Evolutionary conservation across 2,329 filamentous ascomycete genomes (phyloP), one percentile per base, ranked within the genome.

Genomic region (Apiospora arundinis): DNA sequence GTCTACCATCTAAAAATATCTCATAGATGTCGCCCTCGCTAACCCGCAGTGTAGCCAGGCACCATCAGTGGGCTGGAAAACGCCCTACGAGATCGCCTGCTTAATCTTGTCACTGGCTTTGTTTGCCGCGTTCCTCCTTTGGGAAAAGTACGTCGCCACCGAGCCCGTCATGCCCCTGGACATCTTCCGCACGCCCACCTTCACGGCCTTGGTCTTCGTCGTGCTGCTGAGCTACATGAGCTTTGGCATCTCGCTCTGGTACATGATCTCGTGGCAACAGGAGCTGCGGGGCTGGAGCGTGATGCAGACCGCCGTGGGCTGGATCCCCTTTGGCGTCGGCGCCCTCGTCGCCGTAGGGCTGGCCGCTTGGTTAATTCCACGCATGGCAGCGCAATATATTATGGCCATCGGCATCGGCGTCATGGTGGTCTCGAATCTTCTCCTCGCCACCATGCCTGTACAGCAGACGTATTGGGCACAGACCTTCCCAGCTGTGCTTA

Each of bases 241-340:
- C 0, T 79, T 85, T 18, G 85, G 85, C 0, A 85, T 84, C n/a
- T 76, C 81, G 0, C 76, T 86, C 9, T 88, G 84, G 84, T 88
- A 88, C 76, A 81, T 83, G 66, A 76, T 83, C 0, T 76, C 83
- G 4, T 87, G 84, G 84, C 76, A 84, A 42, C 81, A 85, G 70
- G 74, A 82, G 12, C 75, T 87, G 4, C 82, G 85, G 16, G 75
- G 81, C n/a, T 79, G 79, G 75, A 79, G 78, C 0, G 78, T 84
- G 1, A 77, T 88, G 2, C 75, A 83, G 14, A 80, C 82, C 40
- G 82, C 81, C 0, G 75, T 81, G 14, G 79, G 79, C 16, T 84
- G 80, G 75, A 80, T 81, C 0, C 85, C 86, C 0, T 80, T 79
- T 0, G 73, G 86, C 16, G 82, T 82, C 1, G 83, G 66, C 14